phyloP scores from a whole-genome alignment of 352 stramenopile genomes.

The Pythium graminicola region DNA sequence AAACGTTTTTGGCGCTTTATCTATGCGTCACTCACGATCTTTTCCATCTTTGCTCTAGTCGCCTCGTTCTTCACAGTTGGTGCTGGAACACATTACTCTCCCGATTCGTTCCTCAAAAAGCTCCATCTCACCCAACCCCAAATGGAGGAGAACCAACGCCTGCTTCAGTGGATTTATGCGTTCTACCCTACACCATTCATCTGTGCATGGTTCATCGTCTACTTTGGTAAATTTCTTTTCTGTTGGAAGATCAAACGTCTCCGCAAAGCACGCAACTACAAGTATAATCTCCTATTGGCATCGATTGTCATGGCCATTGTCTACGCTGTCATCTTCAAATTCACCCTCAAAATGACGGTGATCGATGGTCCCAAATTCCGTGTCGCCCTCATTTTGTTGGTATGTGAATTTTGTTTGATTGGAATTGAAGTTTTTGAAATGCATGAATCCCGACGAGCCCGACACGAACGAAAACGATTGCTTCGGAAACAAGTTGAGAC shows the following conservation, averaged over 20 bases:
- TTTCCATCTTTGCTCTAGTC: slow-evolving; percentile 70
- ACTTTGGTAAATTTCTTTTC: slow-evolving; percentile 78
- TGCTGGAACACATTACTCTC: slow-evolving; percentile 42
- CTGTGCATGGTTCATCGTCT: slow-evolving; percentile 70
- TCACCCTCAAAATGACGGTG: slow-evolving; percentile 53
- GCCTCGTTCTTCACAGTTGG: slow-evolving; percentile 68
- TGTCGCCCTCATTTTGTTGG: slow-evolving; percentile 45
- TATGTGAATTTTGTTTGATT: slow-evolving; percentile 64
- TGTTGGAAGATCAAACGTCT: slow-evolving; percentile 70
- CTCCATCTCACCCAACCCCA: slow-evolving; percentile 44
- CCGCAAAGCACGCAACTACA: slow-evolving; percentile 71
- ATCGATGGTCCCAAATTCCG: slow-evolving; percentile 55
- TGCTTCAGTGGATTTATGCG: slow-evolving; percentile 68
- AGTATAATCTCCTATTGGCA: slow-evolving; percentile 73
- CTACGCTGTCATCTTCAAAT: slow-evolving; percentile 49
- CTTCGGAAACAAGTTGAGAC: slow-evolving; percentile 37
- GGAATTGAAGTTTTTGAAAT: slow-evolving; percentile 71
- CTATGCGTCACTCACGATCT: slow-evolving; percentile 70
- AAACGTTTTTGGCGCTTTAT: slow-evolving; percentile 64
- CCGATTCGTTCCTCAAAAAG: slow-evolving; percentile 37
- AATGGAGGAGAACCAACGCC: slow-evolving; percentile 64
- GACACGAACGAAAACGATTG: slow-evolving; percentile 51
- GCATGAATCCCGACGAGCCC: slow-evolving; percentile 45
- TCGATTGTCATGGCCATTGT: slow-evolving; percentile 44
- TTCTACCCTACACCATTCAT: slow-evolving; percentile 64